Conservation (phyloP, 2,329 filamentous ascomycete species). For the Nannizzia gypsea region DNA sequence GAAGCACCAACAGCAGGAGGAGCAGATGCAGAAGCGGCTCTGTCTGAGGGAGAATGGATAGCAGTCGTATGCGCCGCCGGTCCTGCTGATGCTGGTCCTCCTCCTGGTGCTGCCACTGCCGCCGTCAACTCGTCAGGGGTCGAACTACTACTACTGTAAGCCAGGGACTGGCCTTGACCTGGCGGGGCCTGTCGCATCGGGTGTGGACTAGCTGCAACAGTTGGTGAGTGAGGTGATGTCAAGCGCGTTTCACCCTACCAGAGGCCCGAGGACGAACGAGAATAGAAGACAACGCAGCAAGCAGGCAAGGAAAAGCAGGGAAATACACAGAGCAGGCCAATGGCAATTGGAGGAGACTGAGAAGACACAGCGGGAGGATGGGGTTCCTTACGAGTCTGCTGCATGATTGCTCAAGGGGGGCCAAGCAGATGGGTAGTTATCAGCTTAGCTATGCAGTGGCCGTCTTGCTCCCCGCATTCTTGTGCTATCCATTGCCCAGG, state of each 20-base stretch:
- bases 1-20: no score
- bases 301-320: background rate
- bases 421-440: background rate
- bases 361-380: background rate
- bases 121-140: conserved; percentile 29
- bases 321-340: background rate
- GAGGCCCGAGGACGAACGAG: conserved; percentile 15
- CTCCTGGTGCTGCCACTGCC: conserved; percentile 10
- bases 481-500: background rate
- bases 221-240: background rate
- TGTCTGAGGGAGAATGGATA: conserved; percentile 28
- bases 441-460: background rate
- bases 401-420: conserved; percentile 8
- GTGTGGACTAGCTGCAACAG: conserved; percentile 25
- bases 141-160: conserved; percentile 19
- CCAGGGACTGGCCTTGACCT: conserved; percentile 28
- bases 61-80: conserved; percentile 20
- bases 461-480: background rate
- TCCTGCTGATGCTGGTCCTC: conserved; percentile 22
- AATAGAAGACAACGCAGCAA: background rate
- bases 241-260: background rate
- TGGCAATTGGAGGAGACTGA: conserved; percentile 8
- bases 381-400: conserved; percentile 10
- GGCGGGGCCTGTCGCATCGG: conserved; percentile 24
- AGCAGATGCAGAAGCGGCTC: conserved; percentile 16